Base-by-base conservation (phyloP, 495 filamentous ascomycete genomes). In the Podospora bellae-mahoneyi region DNA sequence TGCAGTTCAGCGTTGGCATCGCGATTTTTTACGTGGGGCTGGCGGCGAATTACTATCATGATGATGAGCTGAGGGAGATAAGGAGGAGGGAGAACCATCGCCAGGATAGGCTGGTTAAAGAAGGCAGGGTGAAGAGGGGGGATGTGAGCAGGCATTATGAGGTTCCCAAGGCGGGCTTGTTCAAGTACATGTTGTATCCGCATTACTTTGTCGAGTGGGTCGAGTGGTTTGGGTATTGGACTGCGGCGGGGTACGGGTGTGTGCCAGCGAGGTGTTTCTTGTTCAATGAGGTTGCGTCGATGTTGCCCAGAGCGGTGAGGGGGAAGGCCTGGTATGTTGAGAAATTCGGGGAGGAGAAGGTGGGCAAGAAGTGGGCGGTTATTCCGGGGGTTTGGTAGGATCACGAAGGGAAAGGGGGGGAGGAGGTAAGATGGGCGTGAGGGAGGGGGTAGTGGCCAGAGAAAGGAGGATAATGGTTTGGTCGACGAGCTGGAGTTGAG, bases 201-300 rank as follows among this genome's bases (percentile, higher is more conserved):
- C 96, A 99, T 75, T 98, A 96, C 75, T 85, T 95, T 61, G 90
- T 87, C 69, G 95, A 99, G 83, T 99, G 95, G 95, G 78, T 97
- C 62, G 96, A 99, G 81, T 98, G 96, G 95, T 74, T 84, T 20
- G 95, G 95, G 0, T 99, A 92, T 74, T 93, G 87, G 77, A 85
- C 97, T 76, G 79, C 90, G 73, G 88, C 78, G 73, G 84, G 83
- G 67, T 74, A 86, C 65, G 83, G 84, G 23, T 88, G 86, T 79
- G 72, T 86, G 64, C 95, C 95, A 2, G 94, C 92, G 30, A 78
- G 93, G 66, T 81, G 83, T 27, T 99, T 98, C 77, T 71, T 96
- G 66, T 62, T 96, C 18, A 97, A 97, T 75, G 93, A 97, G 75
- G 81, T 99, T 57, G 79, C 88, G 5, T 91, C 92, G 44, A 97